Percentiles rank a stretch among this genome's conserved stretches.
Conservation (phyloP, 2,329 filamentous ascomycete species). For the Chrysosporium queenslandicum region DNA sequence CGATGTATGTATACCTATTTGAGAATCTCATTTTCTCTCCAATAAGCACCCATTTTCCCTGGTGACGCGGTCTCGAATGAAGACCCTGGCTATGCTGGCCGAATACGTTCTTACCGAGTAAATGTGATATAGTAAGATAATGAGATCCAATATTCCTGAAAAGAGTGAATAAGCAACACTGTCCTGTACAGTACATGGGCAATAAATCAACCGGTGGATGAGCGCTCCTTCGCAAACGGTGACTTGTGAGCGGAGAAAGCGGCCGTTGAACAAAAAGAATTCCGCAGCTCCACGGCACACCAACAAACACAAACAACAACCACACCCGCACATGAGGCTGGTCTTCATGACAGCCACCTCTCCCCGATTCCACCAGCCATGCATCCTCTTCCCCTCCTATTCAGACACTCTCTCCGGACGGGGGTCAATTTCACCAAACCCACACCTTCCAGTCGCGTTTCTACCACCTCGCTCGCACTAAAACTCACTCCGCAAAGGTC, state of each 20-base stretch:
- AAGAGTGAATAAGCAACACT: too few species aligned
- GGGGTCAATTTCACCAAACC: slow-evolving; percentile 15
- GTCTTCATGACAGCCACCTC: slow-evolving; percentile 9
- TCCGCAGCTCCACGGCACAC: background rate
- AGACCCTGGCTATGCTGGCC: too few species aligned
- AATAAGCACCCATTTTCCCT: background rate
- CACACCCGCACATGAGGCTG: slow-evolving; percentile 13
- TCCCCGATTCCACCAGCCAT: slow-evolving; percentile 20
- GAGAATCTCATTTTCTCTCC: background rate
- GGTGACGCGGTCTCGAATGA: background rate
- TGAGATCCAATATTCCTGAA: too few species aligned
- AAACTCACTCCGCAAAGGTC: background rate
- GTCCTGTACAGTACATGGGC: too few species aligned
- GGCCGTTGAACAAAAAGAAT: slow-evolving; percentile 1
- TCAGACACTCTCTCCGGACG: slow-evolving; percentile 29
- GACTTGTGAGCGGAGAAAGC: background rate
- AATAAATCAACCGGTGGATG: too few species aligned
- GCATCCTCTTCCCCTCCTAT: slow-evolving; percentile 34
- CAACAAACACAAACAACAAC: background rate
- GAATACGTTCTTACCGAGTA: too few species aligned
- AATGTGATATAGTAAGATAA: too few species aligned
- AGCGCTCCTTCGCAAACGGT: too few species aligned
- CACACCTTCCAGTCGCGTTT: slow-evolving; percentile 16
- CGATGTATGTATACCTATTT: slow-evolving; percentile 4
- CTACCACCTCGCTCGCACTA: background rate